A percentile compares a stretch with the other conserved stretches of the same genome.
phyloP scores from a whole-genome alignment of 2,329 filamentous ascomycete species.

The Botryotinia convoluta region DNA sequence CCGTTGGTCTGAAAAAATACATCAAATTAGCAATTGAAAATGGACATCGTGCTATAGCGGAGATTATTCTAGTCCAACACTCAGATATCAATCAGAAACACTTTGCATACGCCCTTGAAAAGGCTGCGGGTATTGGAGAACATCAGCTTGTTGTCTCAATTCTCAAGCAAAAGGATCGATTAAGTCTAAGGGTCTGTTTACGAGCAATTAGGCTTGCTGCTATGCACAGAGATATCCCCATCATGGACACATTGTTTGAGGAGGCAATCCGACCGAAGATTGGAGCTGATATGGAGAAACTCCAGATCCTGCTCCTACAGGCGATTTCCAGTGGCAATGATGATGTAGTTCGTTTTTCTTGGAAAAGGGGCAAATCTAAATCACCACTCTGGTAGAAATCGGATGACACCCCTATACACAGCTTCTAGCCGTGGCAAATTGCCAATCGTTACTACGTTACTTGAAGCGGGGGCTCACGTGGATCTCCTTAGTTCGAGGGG shows the following conservation, averaged over 20 bases:
- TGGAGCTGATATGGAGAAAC: background rate
- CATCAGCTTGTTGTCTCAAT: background rate
- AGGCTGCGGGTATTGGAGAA: background rate
- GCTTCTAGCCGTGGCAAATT: background rate
- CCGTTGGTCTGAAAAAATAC: background rate
- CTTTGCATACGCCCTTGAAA: background rate
- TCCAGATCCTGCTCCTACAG: no score
- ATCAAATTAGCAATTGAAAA: background rate
- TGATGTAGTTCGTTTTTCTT: background rate
- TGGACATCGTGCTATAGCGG: background rate
- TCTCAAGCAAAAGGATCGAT: background rate
- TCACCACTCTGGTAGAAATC: background rate
- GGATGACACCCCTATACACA: rapidly evolving
- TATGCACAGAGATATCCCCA: background rate
- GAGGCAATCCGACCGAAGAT: background rate
- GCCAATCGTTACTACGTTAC: background rate
- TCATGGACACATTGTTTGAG: background rate
- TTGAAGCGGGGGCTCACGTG: background rate
- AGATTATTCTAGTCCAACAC: background rate
- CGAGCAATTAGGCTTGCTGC: background rate
- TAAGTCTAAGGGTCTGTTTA: rapidly evolving
- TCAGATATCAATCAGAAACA: rapidly evolving
- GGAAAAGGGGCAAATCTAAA: background rate
- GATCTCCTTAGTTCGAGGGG: background rate
- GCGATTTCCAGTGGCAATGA: rapidly evolving